phyloP scores from a whole-genome alignment of 345 rosid genomes.

The Dovyalis caffra region DNA sequence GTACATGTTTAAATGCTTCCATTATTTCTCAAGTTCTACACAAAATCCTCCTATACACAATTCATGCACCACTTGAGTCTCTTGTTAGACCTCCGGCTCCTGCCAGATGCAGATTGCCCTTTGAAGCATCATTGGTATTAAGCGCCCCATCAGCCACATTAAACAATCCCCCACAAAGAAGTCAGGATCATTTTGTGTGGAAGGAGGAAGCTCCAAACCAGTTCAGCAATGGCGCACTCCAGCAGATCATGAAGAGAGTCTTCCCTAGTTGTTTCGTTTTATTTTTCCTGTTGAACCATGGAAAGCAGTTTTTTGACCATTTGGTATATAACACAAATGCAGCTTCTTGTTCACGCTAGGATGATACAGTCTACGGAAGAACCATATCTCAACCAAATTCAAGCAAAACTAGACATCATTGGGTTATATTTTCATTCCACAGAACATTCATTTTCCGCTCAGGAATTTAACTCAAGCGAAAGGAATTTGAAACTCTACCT shows the following conservation, averaged over 20 bases:
- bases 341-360: not conserved
- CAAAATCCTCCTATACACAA: too few relatives aligned
- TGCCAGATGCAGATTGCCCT: not conserved
- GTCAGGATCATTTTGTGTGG: not conserved
- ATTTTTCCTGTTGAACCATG: not conserved
- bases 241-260: not conserved
- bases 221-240: not conserved
- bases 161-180: not conserved
- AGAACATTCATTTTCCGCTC: not conserved
- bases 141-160: not conserved
- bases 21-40: not conserved
- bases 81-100: not conserved
- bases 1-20: too few relatives aligned
- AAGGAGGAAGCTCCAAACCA: not conserved
- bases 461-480: not conserved
- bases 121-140: not conserved
- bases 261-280: not conserved
- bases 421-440: not conserved
- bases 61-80: too few relatives aligned
- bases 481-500: too few relatives aligned
- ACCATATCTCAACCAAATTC: not conserved
- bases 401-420: not conserved
- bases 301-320: not conserved
- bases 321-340: not conserved
- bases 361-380: not conserved